A percentile compares a stretch with the other conserved stretches of the same genome.
These are phyloP conservation scores for Tetradesmus lagerheimii DNA, from an alignment of 139 green algal species.

Conservation along the genomic window DNA sequence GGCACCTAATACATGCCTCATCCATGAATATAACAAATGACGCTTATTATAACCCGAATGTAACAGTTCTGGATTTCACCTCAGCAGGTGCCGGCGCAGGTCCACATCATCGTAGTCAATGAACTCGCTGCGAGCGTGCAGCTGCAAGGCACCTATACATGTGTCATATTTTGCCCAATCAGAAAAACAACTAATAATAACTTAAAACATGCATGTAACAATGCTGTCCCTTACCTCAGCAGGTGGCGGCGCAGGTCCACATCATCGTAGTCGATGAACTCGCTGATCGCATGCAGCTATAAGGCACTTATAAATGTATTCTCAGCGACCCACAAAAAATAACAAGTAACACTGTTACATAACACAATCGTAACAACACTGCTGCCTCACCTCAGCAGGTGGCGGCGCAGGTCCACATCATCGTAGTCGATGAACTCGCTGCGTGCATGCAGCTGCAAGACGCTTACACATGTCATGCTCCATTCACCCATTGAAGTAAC, in stretches of 20 bases:
- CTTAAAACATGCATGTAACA: not conserved
- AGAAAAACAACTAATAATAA: not conserved
- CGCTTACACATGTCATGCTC: too few species aligned
- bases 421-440: conserved; percentile 63
- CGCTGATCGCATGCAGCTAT: conserved; percentile 65
- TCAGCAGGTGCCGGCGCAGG: conserved; percentile 74
- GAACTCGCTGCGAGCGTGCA: conserved; percentile 70
- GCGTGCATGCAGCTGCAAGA: conserved; percentile 65
- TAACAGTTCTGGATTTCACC: not conserved
- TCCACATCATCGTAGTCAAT: conserved; percentile 56
- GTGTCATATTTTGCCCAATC: not conserved
- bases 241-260: conserved; percentile 69
- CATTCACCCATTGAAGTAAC: too few species aligned
- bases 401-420: conserved; percentile 61
- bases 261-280: conserved; percentile 63
- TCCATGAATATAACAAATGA: too few species aligned
- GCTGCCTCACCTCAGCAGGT: conserved; percentile 63
- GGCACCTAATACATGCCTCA: too few species aligned
- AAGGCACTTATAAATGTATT: too few species aligned
- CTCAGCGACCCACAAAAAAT: too few species aligned
- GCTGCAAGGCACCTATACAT: too few species aligned
- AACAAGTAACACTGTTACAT: too few species aligned
- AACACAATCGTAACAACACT: too few species aligned
- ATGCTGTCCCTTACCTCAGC: conserved; percentile 50
- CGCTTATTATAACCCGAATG: too few species aligned